Conservation (phyloP, 140 eudicot species). For the Cichorium intybus region DNA sequence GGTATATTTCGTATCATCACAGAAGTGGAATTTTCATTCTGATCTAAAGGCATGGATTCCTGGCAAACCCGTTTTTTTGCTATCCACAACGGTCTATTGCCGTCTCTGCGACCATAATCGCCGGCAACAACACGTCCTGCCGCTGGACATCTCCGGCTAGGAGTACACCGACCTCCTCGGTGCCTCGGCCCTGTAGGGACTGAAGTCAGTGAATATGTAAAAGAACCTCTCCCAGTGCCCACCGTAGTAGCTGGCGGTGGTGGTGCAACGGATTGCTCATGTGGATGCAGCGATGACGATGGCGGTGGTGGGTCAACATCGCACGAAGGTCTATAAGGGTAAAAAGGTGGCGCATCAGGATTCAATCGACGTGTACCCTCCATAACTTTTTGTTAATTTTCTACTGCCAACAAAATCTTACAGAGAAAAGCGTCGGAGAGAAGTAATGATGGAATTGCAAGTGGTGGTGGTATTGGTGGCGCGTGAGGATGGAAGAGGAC, state of each 20-base stretch:
- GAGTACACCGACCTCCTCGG: not conserved
- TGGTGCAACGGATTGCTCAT: not conserved
- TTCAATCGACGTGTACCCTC: not conserved
- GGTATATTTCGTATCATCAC: constrained; percentile 28
- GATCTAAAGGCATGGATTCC: constrained; percentile 12
- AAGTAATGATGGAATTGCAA: not conserved
- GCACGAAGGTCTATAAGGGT: not conserved
- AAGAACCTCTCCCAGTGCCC: not conserved
- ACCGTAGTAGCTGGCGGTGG: not conserved
- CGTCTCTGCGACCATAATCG: not conserved
- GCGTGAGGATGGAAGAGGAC: not conserved
- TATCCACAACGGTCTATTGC: not conserved
- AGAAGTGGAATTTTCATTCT: constrained; percentile 2
- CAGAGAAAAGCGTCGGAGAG: not conserved
- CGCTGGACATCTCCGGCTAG: not conserved
- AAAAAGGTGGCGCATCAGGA: constrained; percentile 25
- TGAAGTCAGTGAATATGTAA: not conserved
- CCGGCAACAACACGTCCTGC: not conserved
- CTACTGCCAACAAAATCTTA: not conserved
- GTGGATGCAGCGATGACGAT: not conserved
- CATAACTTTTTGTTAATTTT: not conserved
- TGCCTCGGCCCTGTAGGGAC: constrained; percentile 16
- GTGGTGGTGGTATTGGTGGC: not conserved
- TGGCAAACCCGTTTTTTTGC: not conserved
- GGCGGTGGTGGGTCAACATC: not conserved